Percentiles rank a stretch among this genome's conserved stretches.
phyloP scores from a whole-genome alignment of 176 grass and related monocot genomes.

The Pontederia crassipes region DNA sequence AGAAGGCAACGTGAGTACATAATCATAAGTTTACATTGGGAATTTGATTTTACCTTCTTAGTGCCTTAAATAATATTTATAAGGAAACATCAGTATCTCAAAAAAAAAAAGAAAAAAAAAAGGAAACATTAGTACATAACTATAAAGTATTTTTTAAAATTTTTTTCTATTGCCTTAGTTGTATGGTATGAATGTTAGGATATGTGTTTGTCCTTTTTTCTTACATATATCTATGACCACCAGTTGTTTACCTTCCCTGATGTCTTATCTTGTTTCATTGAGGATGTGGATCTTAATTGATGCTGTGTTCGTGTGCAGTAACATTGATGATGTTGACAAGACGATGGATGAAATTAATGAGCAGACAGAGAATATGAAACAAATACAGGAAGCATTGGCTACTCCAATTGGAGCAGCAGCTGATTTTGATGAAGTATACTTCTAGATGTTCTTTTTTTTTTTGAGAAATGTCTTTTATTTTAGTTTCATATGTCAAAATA shows the following conservation, averaged over 20 bases:
- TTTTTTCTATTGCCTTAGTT: no score
- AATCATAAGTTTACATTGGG: neutral
- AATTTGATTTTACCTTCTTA: no score
- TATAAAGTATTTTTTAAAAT: no score
- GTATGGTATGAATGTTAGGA: no score
- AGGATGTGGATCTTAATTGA: neutral
- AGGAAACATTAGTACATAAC: no score
- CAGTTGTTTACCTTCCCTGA: no score
- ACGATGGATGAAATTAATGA: slow-evolving; percentile 88
- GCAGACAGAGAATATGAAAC: slow-evolving; percentile 86
- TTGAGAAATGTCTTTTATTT: slow-evolving; percentile 1
- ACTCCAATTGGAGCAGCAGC: slow-evolving; percentile 60
- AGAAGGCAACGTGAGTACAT: slow-evolving; percentile 60
- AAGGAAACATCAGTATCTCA: no score
- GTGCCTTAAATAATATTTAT: no score
- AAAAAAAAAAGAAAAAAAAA: no score
- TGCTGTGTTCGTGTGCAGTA: slow-evolving; percentile 25
- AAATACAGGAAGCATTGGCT: slow-evolving; percentile 78
- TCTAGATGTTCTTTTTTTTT: slow-evolving; percentile 3
- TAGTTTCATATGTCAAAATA: neutral
- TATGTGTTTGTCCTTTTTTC: no score
- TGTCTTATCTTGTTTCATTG: no score
- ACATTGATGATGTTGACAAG: slow-evolving; percentile 81
- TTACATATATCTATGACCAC: no score
- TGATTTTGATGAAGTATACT: slow-evolving; percentile 64